A percentile compares a stretch with the other conserved stretches of the same genome.
phyloP scores from a whole-genome alignment of 768 basidiomycete species.

The Boletus insuetus region DNA sequence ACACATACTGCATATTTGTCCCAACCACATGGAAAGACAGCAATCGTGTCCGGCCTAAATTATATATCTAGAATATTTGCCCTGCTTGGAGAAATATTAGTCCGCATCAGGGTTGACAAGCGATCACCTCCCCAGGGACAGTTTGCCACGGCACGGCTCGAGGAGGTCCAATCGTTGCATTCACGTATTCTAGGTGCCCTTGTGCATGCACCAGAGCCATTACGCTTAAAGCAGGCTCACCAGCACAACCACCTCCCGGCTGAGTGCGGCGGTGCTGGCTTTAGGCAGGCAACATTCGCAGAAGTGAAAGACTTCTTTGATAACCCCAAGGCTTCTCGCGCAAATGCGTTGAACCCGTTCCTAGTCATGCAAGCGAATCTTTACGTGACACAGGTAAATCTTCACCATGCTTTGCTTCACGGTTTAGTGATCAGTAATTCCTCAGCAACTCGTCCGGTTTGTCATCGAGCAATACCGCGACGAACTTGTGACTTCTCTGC shows the following conservation, averaged over 20 bases:
- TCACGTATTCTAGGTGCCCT: conserved; percentile 72
- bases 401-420: neutral
- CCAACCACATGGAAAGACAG: conserved; percentile 85
- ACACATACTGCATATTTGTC: conserved; percentile 80
- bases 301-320: conserved; percentile 92
- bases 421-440: neutral
- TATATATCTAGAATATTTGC: conserved; percentile 86
- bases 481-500: conserved; percentile 70
- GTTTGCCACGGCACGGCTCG: conserved; percentile 78
- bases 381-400: conserved; percentile 82
- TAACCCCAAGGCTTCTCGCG: conserved; percentile 83
- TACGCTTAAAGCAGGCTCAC: conserved; percentile 62
- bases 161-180: conserved; percentile 82
- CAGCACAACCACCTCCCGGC: conserved; percentile 47
- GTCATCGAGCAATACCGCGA: conserved; percentile 92
- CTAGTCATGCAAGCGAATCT: conserved; percentile 91
- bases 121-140: conserved; percentile 82
- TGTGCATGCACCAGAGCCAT: conserved; percentile 70
- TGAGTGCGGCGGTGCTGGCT: conserved; percentile 68
- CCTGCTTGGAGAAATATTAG: conserved; percentile 80
- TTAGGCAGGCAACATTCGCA: conserved; percentile 79
- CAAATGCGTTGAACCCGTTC: conserved; percentile 85
- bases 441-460: conserved; percentile 88
- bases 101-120: conserved; percentile 84
- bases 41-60: conserved; percentile 83